Base-by-base conservation (phyloP, 2,329 filamentous ascomycete genomes). In the Camptophora hylomeconis region DNA sequence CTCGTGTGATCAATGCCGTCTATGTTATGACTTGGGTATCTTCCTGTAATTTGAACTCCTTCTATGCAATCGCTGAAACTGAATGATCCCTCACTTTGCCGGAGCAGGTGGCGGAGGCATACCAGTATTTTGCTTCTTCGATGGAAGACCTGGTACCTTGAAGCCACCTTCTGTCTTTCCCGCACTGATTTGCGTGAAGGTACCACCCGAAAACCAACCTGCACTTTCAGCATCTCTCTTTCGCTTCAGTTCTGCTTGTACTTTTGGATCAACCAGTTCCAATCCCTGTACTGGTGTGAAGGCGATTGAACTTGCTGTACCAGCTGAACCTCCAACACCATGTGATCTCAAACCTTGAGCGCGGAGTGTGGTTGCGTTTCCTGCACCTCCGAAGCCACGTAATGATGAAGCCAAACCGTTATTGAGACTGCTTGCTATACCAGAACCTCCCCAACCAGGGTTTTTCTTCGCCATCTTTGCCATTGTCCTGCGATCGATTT, bases 221-320 rank as follows among this genome's bases (percentile, higher is more conserved):
- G 95, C 87, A 51, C 93, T 83, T 40, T 95, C 89, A 1, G 83
- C 86, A 52, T 93, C 92, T 39, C 84, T 67, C 63, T 95, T 95
- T 45, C 83, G 70, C 49, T 70, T 84, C 52, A 92, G 69, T 59
- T 94, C 84, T 5, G 82, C 80, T 44, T 84, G 75, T 33, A 80
- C 72, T 61, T 89, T 93, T 13, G 89, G 89, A 52, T 95, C 87
- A 5, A 95, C 86, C 8, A 98, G 69, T 60, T 98, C 87, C 20
- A 98, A 65, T 2, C 89, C 89, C 50, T 95, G 89, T 10, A 92
- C 82, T 2, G 87, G 84, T 2, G 86, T 94, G 48, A 98, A 98
- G 1, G 86, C 80, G 44, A 98, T 72, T 27, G 78, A 84, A 44
- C 81, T 92, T 17, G 80, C 78, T 1, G 81, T 92, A 39, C 84